Conservation (phyloP, 106 monocot genomes). For the Phalaenopsis equestris region DNA sequence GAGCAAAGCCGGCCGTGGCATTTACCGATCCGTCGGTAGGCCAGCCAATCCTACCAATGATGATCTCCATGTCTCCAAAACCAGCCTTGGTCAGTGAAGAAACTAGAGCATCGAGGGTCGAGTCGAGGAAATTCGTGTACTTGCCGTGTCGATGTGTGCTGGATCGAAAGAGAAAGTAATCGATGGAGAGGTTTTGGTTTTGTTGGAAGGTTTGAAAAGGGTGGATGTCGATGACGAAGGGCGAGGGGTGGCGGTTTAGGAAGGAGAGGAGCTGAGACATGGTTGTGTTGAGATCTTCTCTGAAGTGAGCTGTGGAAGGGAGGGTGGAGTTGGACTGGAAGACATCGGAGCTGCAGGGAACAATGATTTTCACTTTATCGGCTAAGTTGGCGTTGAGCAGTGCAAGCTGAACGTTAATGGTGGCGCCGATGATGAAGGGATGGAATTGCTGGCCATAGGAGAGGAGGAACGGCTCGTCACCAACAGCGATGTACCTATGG, state of each 20-base stretch:
- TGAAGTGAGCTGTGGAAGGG: slow-evolving; percentile 70
- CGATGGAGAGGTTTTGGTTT: slow-evolving; percentile 49
- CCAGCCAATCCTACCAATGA: slow-evolving; percentile 85
- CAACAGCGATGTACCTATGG: slow-evolving; percentile 73
- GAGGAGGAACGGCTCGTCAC: slow-evolving; percentile 80
- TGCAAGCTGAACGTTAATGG: slow-evolving; percentile 56
- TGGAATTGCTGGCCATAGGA: slow-evolving; percentile 49
- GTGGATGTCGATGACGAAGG: slow-evolving; percentile 69
- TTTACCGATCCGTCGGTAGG: slow-evolving; percentile 76
- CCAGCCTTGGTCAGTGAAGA: slow-evolving; percentile 46
- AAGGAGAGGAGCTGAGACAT: slow-evolving; percentile 72
- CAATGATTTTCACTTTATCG: slow-evolving; percentile 56
- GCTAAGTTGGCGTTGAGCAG: slow-evolving; percentile 38
- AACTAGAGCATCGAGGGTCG: slow-evolving; percentile 53
- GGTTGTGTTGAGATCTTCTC: slow-evolving; percentile 66
- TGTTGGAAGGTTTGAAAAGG: slow-evolving; percentile 52
- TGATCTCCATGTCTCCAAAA: slow-evolving; percentile 52
- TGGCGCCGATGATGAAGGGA: slow-evolving; percentile 60
- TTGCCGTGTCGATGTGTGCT: slow-evolving; percentile 36
- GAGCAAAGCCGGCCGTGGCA: slow-evolving; percentile 47
- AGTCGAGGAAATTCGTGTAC: slow-evolving; percentile 62
- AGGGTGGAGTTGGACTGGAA: slow-evolving; percentile 40
- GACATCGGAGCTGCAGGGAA: slow-evolving; percentile 70
- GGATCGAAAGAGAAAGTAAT: slow-evolving; percentile 44
- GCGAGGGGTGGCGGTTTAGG: slow-evolving; percentile 51